Percentiles rank a stretch among this genome's conserved stretches.
phyloP scores from a whole-genome alignment of 805 yeast species.

The Zygoascus bituminiphila region DNA sequence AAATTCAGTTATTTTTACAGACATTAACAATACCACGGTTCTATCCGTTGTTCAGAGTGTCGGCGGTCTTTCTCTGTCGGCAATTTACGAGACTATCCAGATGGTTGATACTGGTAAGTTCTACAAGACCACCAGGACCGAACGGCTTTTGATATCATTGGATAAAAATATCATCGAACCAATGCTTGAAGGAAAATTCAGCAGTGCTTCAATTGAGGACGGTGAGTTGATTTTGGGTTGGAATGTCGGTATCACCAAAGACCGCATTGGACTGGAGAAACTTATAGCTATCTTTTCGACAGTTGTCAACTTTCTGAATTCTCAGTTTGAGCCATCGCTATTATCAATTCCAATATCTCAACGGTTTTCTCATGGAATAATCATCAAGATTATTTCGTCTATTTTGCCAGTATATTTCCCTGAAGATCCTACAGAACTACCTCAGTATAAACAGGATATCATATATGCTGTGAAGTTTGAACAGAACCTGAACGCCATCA shows the following conservation, averaged over 20 bases:
- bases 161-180: constrained; percentile 7
- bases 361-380: constrained; percentile 11
- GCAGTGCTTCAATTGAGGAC: neutral
- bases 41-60: constrained; percentile 5
- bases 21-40: neutral
- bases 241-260: neutral
- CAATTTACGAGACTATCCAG: constrained; percentile 13
- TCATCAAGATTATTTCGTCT: constrained; percentile 4
- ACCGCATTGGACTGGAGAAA: neutral
- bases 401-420: constrained; percentile 18
- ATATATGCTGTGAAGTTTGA: constrained; percentile 12
- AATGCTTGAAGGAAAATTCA: neutral
- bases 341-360: constrained; percentile 8
- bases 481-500: constrained; percentile 5
- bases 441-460: constrained; percentile 12
- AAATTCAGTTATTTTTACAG: constrained; percentile 7
- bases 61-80: constrained; percentile 9
- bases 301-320: constrained; percentile 10
- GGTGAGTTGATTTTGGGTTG: neutral
- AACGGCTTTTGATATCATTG: constrained; percentile 9
- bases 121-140: constrained; percentile 5
- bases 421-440: constrained; percentile 8
- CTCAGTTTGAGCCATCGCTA: constrained; percentile 6
- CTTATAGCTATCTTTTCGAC: constrained; percentile 7
- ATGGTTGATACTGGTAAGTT: constrained; percentile 5